These are phyloP conservation scores for Yarrowia sp. DNA, from an alignment of 805 yeast species.

Conservation along the genomic window DNA sequence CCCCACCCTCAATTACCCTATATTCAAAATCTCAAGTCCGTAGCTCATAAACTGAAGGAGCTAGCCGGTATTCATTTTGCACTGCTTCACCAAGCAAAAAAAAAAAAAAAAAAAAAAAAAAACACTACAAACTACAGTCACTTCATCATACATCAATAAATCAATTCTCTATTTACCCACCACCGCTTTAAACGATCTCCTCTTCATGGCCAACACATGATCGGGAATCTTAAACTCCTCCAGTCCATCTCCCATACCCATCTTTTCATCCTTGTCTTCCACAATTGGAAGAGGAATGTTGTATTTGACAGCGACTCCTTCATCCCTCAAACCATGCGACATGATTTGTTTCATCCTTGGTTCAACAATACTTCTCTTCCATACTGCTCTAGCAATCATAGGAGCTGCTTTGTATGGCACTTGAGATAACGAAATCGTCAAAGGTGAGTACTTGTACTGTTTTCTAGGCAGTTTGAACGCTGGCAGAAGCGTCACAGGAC, in stretches of 20 bases:
- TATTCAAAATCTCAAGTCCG: too few relatives aligned
- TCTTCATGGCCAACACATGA: background rate
- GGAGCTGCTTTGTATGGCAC: constrained; percentile 14
- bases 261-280: constrained; percentile 25
- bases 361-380: constrained; percentile 17
- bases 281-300: constrained; percentile 7
- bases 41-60: too few relatives aligned
- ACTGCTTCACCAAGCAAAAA: too few relatives aligned
- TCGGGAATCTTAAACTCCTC: constrained; percentile 19
- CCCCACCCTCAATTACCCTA: too few relatives aligned
- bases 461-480: constrained; percentile 7
- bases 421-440: background rate
- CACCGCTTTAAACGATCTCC: background rate
- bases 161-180: background rate
- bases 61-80: too few relatives aligned
- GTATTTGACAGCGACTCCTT: constrained; percentile 22
- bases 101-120: too few relatives aligned
- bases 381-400: constrained; percentile 25
- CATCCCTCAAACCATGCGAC: constrained; percentile 15
- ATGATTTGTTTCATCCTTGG: constrained; percentile 21
- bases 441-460: constrained; percentile 15
- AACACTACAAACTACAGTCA: background rate
- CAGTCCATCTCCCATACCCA: constrained; percentile 23
- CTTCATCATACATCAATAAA: background rate
- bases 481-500: constrained; percentile 15